Evolutionary conservation across 2,329 filamentous ascomycete species (phyloP), one percentile per base, ranked within the genome.

Genomic region (Neonectria magnoliae): DNA sequence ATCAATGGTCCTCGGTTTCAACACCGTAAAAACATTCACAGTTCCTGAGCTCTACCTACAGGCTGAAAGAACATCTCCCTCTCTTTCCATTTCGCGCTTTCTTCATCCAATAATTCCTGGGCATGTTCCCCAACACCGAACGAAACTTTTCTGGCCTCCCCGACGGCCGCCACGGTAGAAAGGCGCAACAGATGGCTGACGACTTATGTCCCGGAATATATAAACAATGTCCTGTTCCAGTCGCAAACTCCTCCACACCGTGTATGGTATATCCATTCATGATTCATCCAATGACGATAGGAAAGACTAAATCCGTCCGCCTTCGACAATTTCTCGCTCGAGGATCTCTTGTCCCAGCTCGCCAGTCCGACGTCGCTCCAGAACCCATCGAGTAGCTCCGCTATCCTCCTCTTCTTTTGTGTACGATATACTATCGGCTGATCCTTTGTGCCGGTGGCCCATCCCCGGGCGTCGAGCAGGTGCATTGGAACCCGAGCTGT

Each of bases 341-440:
- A 91, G 77, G n/a, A 92, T 77, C 73, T 91, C 88, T 75, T 91
- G 84, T 1, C 90, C 90, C 62, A 82, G 85, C 71, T 92, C 90
- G 1, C 83, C 88, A 3, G 89, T 91, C 38, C 91, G 81, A 57
- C 90, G 82, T 38, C 90, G 80, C 77, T 93, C 91, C 69, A 93
- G 80, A 8, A 93, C 86, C 91, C 91, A 93, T 50, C 89, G 80
- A 60, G 83, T 85, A 68, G 86, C 85, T 1, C 84, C 86, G 9
- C 83, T 83, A 2, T 86, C 82, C 50, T 89, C 87, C 72, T 91
- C 88, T 64, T 91, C 88, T 65, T 90, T 88, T 51, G 85, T 85
- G 76, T 93, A 93, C 7, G 90, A 90, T 36, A 93, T 88, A 67
- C 89, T 91, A 69, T 92, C 91, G 2, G 88, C 83, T 50, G 87